Base-by-base conservation (phyloP, 2,329 filamentous ascomycete species). In the Ambrosiella xylebori region DNA sequence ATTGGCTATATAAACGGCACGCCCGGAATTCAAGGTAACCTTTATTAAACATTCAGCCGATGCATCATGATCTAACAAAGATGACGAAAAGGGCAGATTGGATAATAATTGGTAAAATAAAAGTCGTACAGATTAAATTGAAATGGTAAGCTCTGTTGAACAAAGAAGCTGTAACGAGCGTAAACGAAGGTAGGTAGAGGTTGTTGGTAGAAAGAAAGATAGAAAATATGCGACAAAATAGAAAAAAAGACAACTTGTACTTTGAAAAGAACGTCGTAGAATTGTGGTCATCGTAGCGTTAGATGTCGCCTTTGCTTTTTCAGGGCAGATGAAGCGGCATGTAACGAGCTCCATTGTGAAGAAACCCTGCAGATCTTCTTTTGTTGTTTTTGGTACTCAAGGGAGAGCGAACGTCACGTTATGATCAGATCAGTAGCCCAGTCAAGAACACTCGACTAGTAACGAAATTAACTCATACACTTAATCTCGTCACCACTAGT, bases 221-320 rank as follows among this genome's bases (percentile, higher is more conserved):
- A 53, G n/a, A 41, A 15, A 38, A 47, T 15, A 8, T 19, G 19
- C 19, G 19, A 19, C 19, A 19, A 19, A 17, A 15, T 47, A 15
- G n/a, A 17, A 47, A 47, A 47, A 13, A 47, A 47, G 2, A 47
- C 3, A 47, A 13, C n/a, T 15, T 15, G n/a, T 27, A 35, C 13
- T 7, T 45, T 52, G 27, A 57, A 57, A 49, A 44, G 40, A 39
- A 54, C 27, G 50, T 55, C 49, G 44, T 54, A 35, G 54, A 50
- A 44, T 38, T 41, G 19, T 45, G 19, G 50, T 57, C 47, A 39
- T 57, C 55, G 35, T 57, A 57, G 55, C 55, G 45, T 57, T 57
- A 36, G 45, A 27, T 38, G 11, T 8, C 11, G n/a, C 44, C 40
- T 13, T 38, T 37, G n/a, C 45, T 9, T n/a, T 54, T 15, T 40